Evolutionary conservation across 1,284 basidiomycete genomes (phyloP).

Genomic region (Mixia osmundae): DNA sequence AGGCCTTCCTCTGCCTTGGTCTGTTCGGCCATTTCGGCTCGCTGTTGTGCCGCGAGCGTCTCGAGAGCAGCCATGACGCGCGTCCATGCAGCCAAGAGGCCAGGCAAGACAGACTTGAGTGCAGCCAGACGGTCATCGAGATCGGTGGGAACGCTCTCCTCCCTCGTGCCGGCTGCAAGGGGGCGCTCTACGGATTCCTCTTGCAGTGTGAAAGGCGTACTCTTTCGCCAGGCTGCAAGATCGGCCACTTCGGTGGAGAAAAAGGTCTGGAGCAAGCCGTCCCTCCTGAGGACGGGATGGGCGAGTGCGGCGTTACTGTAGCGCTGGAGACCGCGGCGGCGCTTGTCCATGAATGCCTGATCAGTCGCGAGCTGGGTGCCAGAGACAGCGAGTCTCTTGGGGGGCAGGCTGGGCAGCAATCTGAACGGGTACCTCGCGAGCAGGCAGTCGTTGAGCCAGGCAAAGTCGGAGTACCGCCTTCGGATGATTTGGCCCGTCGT

Average conservation of each 20-base stretch:
- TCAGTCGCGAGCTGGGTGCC: slow-evolving; percentile 25
- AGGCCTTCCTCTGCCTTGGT: not conserved
- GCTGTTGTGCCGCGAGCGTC: not conserved
- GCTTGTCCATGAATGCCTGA: slow-evolving; percentile 63
- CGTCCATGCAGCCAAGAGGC: not conserved
- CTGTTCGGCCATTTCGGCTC: not conserved
- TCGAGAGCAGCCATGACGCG: not conserved
- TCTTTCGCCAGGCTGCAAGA: not conserved
- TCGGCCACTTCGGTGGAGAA: slow-evolving; percentile 9
- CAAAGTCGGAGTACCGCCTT: slow-evolving; percentile 60
- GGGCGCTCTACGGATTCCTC: not conserved
- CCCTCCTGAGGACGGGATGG: slow-evolving; percentile 67
- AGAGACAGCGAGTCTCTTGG: slow-evolving; percentile 34
- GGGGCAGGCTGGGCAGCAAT: slow-evolving; percentile 63
- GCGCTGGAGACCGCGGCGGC: slow-evolving; percentile 61
- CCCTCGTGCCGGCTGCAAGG: not conserved
- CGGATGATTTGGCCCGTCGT: slow-evolving; percentile 17
- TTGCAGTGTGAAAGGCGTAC: not conserved
- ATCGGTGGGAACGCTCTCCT: not conserved
- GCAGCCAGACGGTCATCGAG: not conserved
- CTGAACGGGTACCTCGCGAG: slow-evolving; percentile 58
- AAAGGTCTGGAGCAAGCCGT: slow-evolving; percentile 57
- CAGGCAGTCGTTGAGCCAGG: slow-evolving; percentile 62
- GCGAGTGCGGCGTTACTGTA: slow-evolving; percentile 64
- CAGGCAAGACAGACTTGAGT: not conserved